phyloP scores from a whole-genome alignment of 2,329 filamentous ascomycete genomes.

The Tolypocladium guangdongense region DNA sequence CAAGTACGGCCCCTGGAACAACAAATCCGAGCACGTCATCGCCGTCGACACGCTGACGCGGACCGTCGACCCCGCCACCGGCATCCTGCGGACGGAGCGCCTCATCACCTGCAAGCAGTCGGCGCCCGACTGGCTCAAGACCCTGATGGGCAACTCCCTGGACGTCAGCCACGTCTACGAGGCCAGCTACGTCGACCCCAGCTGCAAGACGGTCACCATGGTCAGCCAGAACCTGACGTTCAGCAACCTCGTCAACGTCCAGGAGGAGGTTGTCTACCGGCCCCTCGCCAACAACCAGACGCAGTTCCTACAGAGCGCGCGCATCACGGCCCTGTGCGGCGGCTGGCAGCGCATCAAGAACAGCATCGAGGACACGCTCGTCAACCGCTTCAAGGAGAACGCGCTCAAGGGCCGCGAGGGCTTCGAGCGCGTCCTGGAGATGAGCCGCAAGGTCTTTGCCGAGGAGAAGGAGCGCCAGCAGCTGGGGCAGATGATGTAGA shows the following conservation, averaged over 20 bases:
- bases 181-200: conserved; percentile 85
- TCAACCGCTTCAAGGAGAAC: conserved; percentile 85
- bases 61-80: conserved; percentile 41
- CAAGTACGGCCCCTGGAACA: conserved; percentile 98
- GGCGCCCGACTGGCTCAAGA: conserved; percentile 69
- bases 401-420: conserved; percentile 83
- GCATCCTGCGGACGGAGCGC: conserved; percentile 50
- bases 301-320: conserved; percentile 77
- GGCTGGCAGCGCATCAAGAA: conserved; percentile 97
- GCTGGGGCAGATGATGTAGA: neutral
- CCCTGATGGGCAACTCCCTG: conserved; percentile 60
- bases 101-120: conserved; percentile 52
- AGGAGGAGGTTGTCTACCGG: conserved; percentile 84
- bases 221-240: conserved; percentile 91
- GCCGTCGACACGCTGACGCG: conserved; percentile 89
- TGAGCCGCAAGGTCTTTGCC: conserved; percentile 83
- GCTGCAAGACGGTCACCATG: conserved; percentile 83
- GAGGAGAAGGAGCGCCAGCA: conserved; percentile 63
- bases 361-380: conserved; percentile 84
- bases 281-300: conserved; percentile 53
- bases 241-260: conserved; percentile 80
- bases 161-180: conserved; percentile 88
- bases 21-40: conserved; percentile 93
- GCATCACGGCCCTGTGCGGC: conserved; percentile 88
- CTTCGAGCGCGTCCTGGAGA: conserved; percentile 88